Evolutionary conservation across 805 yeast species (phyloP).

Genomic region (Cyberlindnera meyerae): DNA sequence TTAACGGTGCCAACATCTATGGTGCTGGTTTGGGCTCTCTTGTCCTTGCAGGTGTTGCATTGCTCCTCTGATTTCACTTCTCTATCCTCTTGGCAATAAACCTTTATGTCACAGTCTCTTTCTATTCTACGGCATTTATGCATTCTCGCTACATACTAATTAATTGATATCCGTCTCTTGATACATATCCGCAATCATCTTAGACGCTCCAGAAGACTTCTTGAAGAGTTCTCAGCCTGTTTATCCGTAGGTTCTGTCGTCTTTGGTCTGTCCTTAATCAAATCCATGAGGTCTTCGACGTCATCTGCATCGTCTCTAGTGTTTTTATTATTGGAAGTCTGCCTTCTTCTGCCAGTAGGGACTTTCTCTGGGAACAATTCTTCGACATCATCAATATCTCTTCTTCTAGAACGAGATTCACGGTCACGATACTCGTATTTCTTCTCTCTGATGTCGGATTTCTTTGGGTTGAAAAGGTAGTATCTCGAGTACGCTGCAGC

Average conservation of each 20-base stretch:
- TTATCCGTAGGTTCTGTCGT: background rate
- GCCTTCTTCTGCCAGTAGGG: too few relatives aligned
- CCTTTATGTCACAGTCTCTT: background rate
- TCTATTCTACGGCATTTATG: background rate
- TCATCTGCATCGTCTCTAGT: background rate
- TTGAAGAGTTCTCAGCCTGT: too few relatives aligned
- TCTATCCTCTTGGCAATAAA: background rate
- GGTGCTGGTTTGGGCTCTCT: slow-evolving; percentile 40
- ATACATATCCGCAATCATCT: background rate
- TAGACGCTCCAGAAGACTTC: too few relatives aligned
- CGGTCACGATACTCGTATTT: slow-evolving; percentile 19
- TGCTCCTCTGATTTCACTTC: slow-evolving; percentile 32
- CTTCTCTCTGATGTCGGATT: slow-evolving; percentile 6
- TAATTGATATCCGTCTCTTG: background rate
- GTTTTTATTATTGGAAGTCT: background rate
- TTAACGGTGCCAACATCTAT: slow-evolving; percentile 22
- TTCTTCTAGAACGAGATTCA: slow-evolving; percentile 11
- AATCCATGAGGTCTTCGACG: too few relatives aligned
- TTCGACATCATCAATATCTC: slow-evolving; percentile 7
- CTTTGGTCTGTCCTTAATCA: background rate
- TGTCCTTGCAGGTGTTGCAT: slow-evolving; percentile 45
- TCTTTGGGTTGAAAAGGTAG: slow-evolving; percentile 24
- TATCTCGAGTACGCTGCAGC: slow-evolving; percentile 26
- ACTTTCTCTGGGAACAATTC: slow-evolving; percentile 22
- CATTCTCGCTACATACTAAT: background rate